A percentile compares a stretch with the other conserved stretches of the same genome.
phyloP scores from a whole-genome alignment of 2,329 filamentous ascomycete species.

The Coleophoma crateriformis region DNA sequence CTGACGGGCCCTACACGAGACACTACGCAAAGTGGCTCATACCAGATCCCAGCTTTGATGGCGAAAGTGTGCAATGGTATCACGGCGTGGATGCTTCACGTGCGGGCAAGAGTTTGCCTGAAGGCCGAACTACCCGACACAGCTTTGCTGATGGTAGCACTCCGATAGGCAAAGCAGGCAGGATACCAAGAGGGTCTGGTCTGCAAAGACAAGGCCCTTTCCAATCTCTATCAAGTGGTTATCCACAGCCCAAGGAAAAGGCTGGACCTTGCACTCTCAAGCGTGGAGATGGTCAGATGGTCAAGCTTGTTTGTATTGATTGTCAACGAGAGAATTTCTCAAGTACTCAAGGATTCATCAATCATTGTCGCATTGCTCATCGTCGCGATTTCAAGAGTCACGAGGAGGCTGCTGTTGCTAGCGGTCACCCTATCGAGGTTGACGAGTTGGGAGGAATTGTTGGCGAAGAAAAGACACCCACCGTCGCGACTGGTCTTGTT shows the following conservation, averaged over 20 bases:
- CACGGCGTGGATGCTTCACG: constrained; percentile 17
- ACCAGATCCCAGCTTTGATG: constrained; percentile 82
- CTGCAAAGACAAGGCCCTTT: constrained; percentile 48
- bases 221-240: constrained; percentile 64
- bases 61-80: constrained; percentile 40
- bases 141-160: constrained; percentile 54
- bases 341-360: constrained; percentile 98
- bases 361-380: constrained; percentile 96
- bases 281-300: constrained; percentile 77
- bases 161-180: constrained; percentile 36
- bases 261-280: constrained; percentile 78
- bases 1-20: constrained; percentile 85
- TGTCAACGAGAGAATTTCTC: constrained; percentile 89
- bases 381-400: constrained; percentile 92
- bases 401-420: constrained; percentile 84
- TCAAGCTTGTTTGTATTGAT: constrained; percentile 85
- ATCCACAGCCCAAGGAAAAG: constrained; percentile 73
- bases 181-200: constrained; percentile 50
- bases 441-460: constrained; percentile 49
- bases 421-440: constrained; percentile 75
- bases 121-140: constrained; percentile 76
- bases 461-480: constrained; percentile 33
- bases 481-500: constrained; percentile 41
- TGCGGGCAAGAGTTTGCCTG: constrained; percentile 40
- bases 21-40: constrained; percentile 97